Percentiles rank a stretch among this genome's conserved stretches.
These are phyloP conservation scores for Orbilia blumenaviensis DNA, from an alignment of 2,329 filamentous ascomycete species.

Conservation along the genomic window DNA sequence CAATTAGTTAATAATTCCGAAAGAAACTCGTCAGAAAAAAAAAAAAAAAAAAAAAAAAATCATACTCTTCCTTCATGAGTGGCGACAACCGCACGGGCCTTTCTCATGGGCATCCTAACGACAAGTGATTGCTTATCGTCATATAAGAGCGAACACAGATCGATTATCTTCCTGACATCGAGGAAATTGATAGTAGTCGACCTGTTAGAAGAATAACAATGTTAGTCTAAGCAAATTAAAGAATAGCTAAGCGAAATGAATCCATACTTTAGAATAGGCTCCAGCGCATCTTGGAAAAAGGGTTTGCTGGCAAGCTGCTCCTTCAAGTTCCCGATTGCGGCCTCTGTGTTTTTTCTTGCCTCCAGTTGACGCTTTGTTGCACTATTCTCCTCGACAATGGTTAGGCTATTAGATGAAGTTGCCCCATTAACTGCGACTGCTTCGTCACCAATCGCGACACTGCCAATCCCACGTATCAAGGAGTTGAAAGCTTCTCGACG, in stretches of 20 bases:
- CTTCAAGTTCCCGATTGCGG: slow-evolving; percentile 65
- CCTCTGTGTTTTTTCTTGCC: slow-evolving; percentile 65
- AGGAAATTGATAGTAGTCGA: slow-evolving; percentile 64
- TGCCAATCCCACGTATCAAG: slow-evolving; percentile 70
- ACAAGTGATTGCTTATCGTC: slow-evolving; percentile 64
- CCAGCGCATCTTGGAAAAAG: slow-evolving; percentile 64
- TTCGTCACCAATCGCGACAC: slow-evolving; percentile 72
- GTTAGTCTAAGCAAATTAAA: slow-evolving; percentile 1
- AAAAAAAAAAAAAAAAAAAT: slow-evolving; percentile 3
- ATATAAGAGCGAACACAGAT: slow-evolving; percentile 66
- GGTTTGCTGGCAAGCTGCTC: slow-evolving; percentile 64
- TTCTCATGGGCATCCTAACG: slow-evolving; percentile 61
- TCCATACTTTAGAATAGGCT: slow-evolving; percentile 63
- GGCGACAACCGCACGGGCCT: slow-evolving; percentile 64
- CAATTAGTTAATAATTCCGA: no score
- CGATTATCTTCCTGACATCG: slow-evolving; percentile 66
- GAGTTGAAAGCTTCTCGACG: slow-evolving; percentile 70
- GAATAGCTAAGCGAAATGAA: background rate
- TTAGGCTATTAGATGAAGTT: slow-evolving; percentile 62
- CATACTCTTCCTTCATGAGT: slow-evolving; percentile 61
- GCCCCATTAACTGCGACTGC: slow-evolving; percentile 45
- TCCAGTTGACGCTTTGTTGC: slow-evolving; percentile 63
- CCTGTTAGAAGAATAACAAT: slow-evolving; percentile 53
- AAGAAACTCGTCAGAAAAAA: slow-evolving; percentile 14
- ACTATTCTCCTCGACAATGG: slow-evolving; percentile 64